Conservation (phyloP, 768 basidiomycete species). For the Podaxis mareebaensis region DNA sequence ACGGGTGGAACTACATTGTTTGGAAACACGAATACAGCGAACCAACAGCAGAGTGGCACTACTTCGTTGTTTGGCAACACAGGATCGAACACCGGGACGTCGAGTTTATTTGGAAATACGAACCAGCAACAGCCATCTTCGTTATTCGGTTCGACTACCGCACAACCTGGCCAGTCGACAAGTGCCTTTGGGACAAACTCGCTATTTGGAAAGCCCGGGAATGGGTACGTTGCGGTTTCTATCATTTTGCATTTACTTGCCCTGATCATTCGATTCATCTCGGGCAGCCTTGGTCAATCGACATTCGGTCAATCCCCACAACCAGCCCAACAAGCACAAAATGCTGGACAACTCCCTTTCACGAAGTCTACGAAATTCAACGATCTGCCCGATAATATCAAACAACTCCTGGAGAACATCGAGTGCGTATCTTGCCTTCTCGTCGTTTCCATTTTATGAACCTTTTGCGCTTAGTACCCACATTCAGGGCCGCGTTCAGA, state of each 20-base stretch:
- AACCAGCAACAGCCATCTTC: constrained; percentile 25
- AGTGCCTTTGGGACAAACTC: constrained; percentile 16
- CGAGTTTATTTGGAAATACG: constrained; percentile 15
- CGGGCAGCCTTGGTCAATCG: background rate
- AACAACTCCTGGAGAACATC: constrained; percentile 62
- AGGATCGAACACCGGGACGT: constrained; percentile 14
- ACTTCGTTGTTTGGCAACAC: constrained; percentile 26
- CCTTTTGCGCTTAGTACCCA: constrained; percentile 44
- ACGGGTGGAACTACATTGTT: constrained; percentile 14
- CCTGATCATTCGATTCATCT: background rate
- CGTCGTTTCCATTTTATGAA: constrained; percentile 13
- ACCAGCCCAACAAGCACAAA: constrained; percentile 24
- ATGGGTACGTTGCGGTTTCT: background rate
- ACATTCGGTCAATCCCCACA: constrained; percentile 7
- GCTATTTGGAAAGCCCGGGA: constrained; percentile 21
- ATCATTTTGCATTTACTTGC: background rate
- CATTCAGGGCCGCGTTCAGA: constrained; percentile 78
- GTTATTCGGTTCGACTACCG: constrained; percentile 29
- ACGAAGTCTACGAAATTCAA: constrained; percentile 76
- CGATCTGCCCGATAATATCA: constrained; percentile 72
- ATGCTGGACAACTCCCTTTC: constrained; percentile 36
- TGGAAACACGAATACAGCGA: constrained; percentile 4
- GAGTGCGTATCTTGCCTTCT: constrained; percentile 50
- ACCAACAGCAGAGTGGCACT: constrained; percentile 18
- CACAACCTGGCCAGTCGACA: constrained; percentile 17